Evolutionary conservation across 208 protist species (phyloP), one percentile per base, ranked within the genome.

Genomic region (Wallacemonas sp.): DNA sequence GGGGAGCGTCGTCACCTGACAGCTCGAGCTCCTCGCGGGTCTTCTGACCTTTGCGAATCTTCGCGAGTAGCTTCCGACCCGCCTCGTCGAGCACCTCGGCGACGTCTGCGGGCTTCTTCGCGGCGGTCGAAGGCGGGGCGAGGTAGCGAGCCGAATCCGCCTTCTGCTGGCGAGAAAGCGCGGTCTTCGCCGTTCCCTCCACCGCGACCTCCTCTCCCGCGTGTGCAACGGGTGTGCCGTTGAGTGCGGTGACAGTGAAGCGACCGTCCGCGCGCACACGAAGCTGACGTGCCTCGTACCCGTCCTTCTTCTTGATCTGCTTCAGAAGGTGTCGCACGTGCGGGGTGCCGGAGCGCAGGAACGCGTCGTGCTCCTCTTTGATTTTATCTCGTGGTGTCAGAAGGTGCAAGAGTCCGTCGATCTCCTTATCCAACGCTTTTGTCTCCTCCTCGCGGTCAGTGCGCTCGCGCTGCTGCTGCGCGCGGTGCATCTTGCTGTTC

Each of bases 341-440:
- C 8, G 85, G 74, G 8, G 74, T 91, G 36, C 85, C 85, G 19
- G 66, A 72, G 26, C 55, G 55, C 38, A 69, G 54, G 45, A 94
- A 92, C 3, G 68, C 76, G 30, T 79, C 74, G 58, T 61, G 71
- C 62, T 90, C 85, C 72, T 94, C 85, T 57, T 76, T 57, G 24
- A 66, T 55, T 36, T 82, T 85, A 57, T 92, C 73, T 12, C 89
- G 80, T 26, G 64, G 73, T 27, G 81, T 77, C 36, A 94, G 63
- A 3, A 94, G 68, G 62, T 92, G 89, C 57, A 85, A 63, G 22
- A 94, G 72, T 2, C 24, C 39, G 52, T 85, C 81, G 63, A 94
- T 83, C 58, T 79, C 85, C 38, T 68, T 71, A 45, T 94, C 89
- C 36, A 94, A 69, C 21, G 78, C 81, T 15, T 65, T 68, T 10